These are phyloP conservation scores for Scleromitrula shiraiana DNA, from an alignment of 2,329 filamentous ascomycete genomes.

Conservation along the genomic window DNA sequence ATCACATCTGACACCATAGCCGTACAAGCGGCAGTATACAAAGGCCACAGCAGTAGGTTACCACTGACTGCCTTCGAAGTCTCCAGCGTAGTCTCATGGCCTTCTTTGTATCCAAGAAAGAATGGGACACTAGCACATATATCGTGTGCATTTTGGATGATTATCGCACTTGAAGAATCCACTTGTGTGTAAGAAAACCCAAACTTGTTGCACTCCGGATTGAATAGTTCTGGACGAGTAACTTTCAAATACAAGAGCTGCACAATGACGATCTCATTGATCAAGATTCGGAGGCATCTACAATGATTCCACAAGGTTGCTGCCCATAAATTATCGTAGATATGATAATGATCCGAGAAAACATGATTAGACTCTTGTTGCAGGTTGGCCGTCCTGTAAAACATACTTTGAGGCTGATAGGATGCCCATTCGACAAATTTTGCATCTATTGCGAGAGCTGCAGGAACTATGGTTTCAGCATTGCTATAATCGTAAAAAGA, in stretches of 20 bases:
- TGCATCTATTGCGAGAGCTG: constrained; percentile 14
- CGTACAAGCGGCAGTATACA: constrained; percentile 20
- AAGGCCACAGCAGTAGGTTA: constrained; percentile 23
- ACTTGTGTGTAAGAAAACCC: constrained; percentile 15
- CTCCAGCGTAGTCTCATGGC: not conserved
- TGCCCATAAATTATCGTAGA: constrained; percentile 20
- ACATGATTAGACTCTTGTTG: constrained; percentile 14
- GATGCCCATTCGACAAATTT: constrained; percentile 16
- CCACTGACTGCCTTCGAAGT: constrained; percentile 17
- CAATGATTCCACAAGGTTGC: constrained; percentile 26
- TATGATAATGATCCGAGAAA: constrained; percentile 24
- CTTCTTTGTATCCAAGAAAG: constrained; percentile 15
- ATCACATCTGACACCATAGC: constrained; percentile 19
- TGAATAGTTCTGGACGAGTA: constrained; percentile 4
- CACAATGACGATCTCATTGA: constrained; percentile 22
- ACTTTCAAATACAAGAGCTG: constrained; percentile 18
- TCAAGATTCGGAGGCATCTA: constrained; percentile 19
- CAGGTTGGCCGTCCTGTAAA: constrained; percentile 16
- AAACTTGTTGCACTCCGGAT: not conserved
- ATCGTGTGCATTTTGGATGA: constrained; percentile 20
- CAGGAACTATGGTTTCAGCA: constrained; percentile 14
- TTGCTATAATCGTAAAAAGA: constrained; percentile 21
- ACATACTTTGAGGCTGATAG: constrained; percentile 12
- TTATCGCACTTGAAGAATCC: constrained; percentile 10
- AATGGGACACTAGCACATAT: constrained; percentile 24